Evolutionary conservation across 116 monocot genomes (phyloP).

Genomic region (Cymodocea nodosa): DNA sequence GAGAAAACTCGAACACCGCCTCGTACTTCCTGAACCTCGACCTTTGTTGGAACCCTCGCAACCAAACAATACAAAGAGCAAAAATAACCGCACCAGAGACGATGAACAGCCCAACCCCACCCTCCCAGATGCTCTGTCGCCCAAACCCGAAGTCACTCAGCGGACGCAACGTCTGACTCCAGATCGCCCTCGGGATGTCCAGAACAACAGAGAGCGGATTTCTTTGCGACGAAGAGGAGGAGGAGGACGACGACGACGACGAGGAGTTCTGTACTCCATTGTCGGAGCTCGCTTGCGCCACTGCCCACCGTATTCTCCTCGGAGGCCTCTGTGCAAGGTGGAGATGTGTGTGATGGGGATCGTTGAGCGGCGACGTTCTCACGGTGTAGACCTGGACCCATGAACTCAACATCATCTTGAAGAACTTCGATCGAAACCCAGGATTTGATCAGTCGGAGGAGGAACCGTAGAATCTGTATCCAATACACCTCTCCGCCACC

Average conservation of each 20-base stretch:
- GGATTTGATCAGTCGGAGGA: no score
- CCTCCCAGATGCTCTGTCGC: conserved; percentile 85
- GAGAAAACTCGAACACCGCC: conserved; percentile 74
- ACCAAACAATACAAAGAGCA: conserved; percentile 66
- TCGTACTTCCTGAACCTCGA: conserved; percentile 79
- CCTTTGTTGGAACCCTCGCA: conserved; percentile 57
- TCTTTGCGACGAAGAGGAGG: conserved; percentile 14
- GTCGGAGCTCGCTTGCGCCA: conserved; percentile 4
- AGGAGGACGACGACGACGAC: no score
- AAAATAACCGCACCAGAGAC: conserved; percentile 62
- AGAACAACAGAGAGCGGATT: conserved; percentile 33
- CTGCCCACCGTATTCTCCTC: background rate
- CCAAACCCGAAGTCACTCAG: conserved; percentile 88
- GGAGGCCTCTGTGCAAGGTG: conserved; percentile 7
- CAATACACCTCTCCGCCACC: no score
- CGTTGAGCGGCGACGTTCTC: background rate
- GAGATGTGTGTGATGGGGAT: background rate
- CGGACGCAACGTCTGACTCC: conserved; percentile 64
- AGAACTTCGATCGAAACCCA: background rate
- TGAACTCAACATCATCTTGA: conserved; percentile 6
- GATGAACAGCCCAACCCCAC: conserved; percentile 86
- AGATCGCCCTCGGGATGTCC: conserved; percentile 47
- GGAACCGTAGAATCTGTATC: no score
- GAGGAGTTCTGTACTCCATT: conserved; percentile 6
- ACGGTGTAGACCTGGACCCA: conserved; percentile 3